Evolutionary conservation across 257 asterid species (phyloP), one percentile per base, ranked within the genome.

Genomic region (Asclepias syriaca): DNA sequence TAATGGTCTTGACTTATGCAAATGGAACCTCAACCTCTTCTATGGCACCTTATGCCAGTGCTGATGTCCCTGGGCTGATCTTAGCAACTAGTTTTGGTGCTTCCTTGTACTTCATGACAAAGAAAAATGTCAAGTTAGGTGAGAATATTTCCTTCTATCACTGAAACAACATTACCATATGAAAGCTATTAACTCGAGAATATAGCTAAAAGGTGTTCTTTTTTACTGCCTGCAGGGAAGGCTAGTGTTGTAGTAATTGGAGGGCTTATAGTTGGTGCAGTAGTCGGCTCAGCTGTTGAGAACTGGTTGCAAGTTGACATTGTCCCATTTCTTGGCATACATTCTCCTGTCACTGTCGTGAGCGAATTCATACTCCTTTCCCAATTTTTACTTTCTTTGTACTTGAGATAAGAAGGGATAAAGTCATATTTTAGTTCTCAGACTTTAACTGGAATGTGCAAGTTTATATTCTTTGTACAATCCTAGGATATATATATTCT

Each of bases 241-340:
- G 99, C 99, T 69, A 81, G 89, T n/a, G 71, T 90, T 9, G 83
- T 95, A 46, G 92, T 98, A 13, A 80, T 95, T 65, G 99, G 99
- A 70, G 98, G 98, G 77, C 96, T 95, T 12, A 96, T 90, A 68
- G 96, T 94, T 48, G 99, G 99, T 74, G 99, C 98, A 11, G 93
- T 90, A 66, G 88, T 90, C 19, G 99, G 98, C 59, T 92, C 99
- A 64, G 96, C 91, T 37, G 96, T 95, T 21, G 99, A 95, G 77
- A 89, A 78, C 56, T 95, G 94, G 99, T 78, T 92, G 82, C 98
- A 95, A 82, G 97, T 95, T 54, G 98, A 95, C 75, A 86, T 95
- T 2, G 97, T 95, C 39, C 98, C 98, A 0, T 84, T 95, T 66
- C 85, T 92, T 83, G 99, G 99, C 77, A 82, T 92, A 77, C 93